Conservation (phyloP, 495 filamentous ascomycete genomes). For the Articulospora tetracladia region DNA sequence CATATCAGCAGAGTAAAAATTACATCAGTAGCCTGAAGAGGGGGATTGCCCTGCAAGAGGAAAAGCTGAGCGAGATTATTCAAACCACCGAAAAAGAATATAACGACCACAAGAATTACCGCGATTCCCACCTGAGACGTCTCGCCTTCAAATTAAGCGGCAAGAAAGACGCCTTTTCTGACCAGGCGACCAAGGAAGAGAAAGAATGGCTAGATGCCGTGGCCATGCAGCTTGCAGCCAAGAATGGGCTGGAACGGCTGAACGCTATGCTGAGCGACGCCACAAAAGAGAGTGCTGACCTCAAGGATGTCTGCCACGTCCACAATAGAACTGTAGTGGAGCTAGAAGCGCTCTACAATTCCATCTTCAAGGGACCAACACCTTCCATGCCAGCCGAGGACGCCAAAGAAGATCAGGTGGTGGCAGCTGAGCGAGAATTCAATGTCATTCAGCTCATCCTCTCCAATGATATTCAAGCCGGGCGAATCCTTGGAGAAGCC, state of each 20-base stretch:
- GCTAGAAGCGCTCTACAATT: slow-evolving; percentile 36
- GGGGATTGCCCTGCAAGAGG: slow-evolving; percentile 24
- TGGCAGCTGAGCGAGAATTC: slow-evolving; percentile 23
- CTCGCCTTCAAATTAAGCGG: slow-evolving; percentile 41
- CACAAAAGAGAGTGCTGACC: slow-evolving; percentile 17
- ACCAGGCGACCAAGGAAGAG: slow-evolving; percentile 43
- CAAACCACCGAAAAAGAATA: slow-evolving; percentile 32
- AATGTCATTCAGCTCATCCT: slow-evolving; percentile 20
- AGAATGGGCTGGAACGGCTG: slow-evolving; percentile 31
- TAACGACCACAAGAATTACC: slow-evolving; percentile 43
- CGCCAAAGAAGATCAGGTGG: slow-evolving; percentile 30
- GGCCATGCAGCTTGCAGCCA: slow-evolving; percentile 34
- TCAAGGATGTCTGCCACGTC: slow-evolving; percentile 24
- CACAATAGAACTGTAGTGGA: slow-evolving; percentile 34
- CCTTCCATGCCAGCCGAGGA: slow-evolving; percentile 46
- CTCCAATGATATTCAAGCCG: slow-evolving; percentile 27
- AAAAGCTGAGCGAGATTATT: slow-evolving; percentile 18
- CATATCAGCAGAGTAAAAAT: slow-evolving; percentile 33
- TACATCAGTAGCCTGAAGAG: slow-evolving; percentile 35
- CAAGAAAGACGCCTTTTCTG: slow-evolving; percentile 36
- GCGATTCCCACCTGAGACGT: slow-evolving; percentile 40
- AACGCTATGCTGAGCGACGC: slow-evolving; percentile 27
- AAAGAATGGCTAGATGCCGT: slow-evolving; percentile 42
- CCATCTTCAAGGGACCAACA: slow-evolving; percentile 42
- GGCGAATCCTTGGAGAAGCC: slow-evolving; percentile 20